Percentiles rank a stretch among this genome's conserved stretches.
These are phyloP conservation scores for Magnaporthiopsis poae DNA, from an alignment of 2,329 filamentous ascomycete genomes.

Conservation along the genomic window DNA sequence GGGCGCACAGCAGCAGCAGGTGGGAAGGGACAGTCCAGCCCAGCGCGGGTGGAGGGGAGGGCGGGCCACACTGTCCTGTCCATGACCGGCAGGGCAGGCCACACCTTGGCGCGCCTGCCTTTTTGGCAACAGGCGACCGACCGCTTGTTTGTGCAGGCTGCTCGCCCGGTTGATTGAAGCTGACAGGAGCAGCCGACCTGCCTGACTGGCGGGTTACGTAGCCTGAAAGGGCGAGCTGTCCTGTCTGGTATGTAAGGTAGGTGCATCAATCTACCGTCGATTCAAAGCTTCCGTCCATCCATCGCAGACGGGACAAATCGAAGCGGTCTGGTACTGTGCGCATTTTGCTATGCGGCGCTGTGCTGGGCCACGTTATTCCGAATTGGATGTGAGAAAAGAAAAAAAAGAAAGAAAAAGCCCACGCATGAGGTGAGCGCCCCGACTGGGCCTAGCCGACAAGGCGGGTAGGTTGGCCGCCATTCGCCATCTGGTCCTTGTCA, in stretches of 20 bases:
- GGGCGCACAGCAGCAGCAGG: background rate
- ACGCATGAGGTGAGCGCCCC: background rate
- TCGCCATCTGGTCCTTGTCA: background rate
- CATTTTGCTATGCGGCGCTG: no score
- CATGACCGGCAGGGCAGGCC: background rate
- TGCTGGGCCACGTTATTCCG: background rate
- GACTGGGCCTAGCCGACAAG: background rate
- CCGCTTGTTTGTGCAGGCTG: background rate
- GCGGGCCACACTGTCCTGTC: background rate
- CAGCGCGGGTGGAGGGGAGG: background rate
- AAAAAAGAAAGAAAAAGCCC: no score
- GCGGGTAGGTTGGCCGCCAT: background rate
- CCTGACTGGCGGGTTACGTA: no score
- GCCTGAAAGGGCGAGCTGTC: no score
- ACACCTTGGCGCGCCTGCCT: background rate
- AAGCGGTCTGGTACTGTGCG: background rate
- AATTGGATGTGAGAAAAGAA: no score
- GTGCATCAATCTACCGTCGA: background rate
- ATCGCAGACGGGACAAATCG: no score
- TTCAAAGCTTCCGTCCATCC: no score
- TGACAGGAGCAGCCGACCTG: background rate
- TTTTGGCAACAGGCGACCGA: background rate
- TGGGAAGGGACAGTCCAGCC: background rate
- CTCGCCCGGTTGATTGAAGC: background rate
- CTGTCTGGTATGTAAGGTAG: no score